Evolutionary conservation across 1,284 basidiomycete genomes (phyloP), one percentile per base, ranked within the genome.

Genomic region (Ceratobasidium sp.): DNA sequence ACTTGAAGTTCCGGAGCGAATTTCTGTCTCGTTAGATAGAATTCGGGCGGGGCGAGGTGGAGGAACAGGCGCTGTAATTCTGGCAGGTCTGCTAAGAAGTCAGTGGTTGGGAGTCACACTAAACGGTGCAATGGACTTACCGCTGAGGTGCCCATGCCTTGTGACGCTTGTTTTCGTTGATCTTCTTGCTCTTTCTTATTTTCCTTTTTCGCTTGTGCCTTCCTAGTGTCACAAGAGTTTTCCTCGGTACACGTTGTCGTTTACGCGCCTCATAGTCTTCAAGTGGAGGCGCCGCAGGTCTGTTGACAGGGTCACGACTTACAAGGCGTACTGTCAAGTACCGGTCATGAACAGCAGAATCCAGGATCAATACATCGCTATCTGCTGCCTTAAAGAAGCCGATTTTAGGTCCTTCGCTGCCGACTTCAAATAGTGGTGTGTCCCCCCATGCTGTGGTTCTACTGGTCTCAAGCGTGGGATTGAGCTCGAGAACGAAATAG

Each of bases 241-340:
- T 65, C 25, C 50, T 31, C 15, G 62, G 62, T 17, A 65, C 10
- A 17, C 38, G 29, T 8, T 22, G 45, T 40, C 7, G 34, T 20
- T 17, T 50, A 31, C 58, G 31, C 35, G 45, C 15, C 12, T 38
- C 58, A 27, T 20, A 20, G 22, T 65, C 50, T 34, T 53, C 53
- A 31, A 65, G 47, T n/a, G 35, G 47, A 32, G 62, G 62, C n/a
- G 62, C 13, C 27, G 50, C 22, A 31, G 62, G 49, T 65, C 62
- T 65, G 20, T 54, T n/a, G 22, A 50, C 8, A n/a, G 15, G 22
- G n/a, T 31, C 31, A 49, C 35, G 31, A 29, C 32, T 31, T 27
- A 49, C 34, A 3, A 50, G 17, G 3, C 35, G 29, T 2, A 22
- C 35, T 27, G 22, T 25, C 6, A 43, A 31, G 13, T 34, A 32